Base-by-base conservation (phyloP, 495 filamentous ascomycete genomes). In the Pseudoneurospora amorphoporcata region DNA sequence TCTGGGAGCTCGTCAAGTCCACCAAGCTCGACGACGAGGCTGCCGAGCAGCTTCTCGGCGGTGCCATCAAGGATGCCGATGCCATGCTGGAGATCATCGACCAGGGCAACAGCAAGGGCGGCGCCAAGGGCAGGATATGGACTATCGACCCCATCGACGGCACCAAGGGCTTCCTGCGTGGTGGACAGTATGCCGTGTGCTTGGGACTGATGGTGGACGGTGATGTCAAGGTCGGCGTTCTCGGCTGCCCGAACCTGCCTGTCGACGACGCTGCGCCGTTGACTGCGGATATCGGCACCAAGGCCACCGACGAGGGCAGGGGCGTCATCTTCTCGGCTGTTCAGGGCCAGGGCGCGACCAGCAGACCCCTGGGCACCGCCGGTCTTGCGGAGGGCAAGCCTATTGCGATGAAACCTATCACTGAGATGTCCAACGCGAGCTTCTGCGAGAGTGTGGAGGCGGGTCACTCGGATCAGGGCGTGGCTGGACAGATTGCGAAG, bases 101-200 rank as follows among this genome's bases (percentile, higher is more conserved):
- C 82, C 82, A 84, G 68, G 95, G 95, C 47, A 91, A 90, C 73
- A 94, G 91, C 77, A 81, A 87, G 53, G 95, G 96, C 73, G 95
- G 95, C 23, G 75, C 85, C 68, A 87, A 87, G 75, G 95, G 95
- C 37, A 87, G 95, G 73, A 93, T 98, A 81, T 99, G 95, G 95
- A 92, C 95, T 23, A 86, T 99, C 68, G 95, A 99, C 82, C 95
- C 95, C 43, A 97, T 99, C 72, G 95, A 99, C 81, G 95, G 95
- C 65, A 99, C 95, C 71, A 95, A 96, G 81, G 95, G 95, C 37
- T 99, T 99, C 83, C 85, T 99, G 69, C 87, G 95, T 68, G 96
- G 96, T n/a, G 95, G 93, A 19, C 95, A 99, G 83, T 99, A 99
- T 79, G 95, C 95, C 32, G 93, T 99, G 39, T 97, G 94, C 80